phyloP scores from a whole-genome alignment of 2,329 filamentous ascomycete genomes.

The Aspergillus piperis region DNA sequence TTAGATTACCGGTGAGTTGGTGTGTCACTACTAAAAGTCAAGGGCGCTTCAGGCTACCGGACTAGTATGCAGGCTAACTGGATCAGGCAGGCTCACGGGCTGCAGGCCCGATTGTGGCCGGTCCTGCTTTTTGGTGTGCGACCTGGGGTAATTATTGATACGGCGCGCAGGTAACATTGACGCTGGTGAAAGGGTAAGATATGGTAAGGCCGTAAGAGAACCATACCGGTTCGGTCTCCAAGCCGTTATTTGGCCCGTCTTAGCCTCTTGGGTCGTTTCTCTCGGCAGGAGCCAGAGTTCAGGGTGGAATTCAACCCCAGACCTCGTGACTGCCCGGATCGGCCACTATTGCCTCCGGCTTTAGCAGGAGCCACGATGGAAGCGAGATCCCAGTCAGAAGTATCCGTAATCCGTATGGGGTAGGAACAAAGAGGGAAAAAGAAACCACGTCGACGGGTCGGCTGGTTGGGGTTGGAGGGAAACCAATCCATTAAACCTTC shows the following conservation, averaged over 20 bases:
- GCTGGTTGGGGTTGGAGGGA: neutral
- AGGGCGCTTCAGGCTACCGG: neutral
- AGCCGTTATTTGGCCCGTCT: neutral
- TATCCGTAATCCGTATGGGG: neutral
- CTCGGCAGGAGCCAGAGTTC: conserved; percentile 3
- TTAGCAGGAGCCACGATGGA: neutral
- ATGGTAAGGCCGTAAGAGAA: neutral
- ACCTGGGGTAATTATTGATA: neutral
- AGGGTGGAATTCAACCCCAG: conserved; percentile 15
- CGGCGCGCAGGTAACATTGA: neutral
- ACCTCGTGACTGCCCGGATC: conserved; percentile 18
- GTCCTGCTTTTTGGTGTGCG: neutral
- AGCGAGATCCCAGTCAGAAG: neutral
- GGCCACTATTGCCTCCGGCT: conserved; percentile 1
- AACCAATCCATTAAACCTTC: neutral
- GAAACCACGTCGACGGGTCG: no score
- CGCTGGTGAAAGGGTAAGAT: neutral
- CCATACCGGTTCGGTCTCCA: neutral
- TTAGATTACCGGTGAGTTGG: conserved; percentile 9
- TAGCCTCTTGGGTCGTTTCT: neutral
- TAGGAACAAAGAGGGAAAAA: neutral
- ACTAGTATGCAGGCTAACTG: neutral
- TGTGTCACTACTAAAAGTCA: neutral
- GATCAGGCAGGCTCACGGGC: neutral
- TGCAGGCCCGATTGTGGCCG: neutral